A percentile compares a stretch with the other conserved stretches of the same genome.
Evolutionary conservation across 148 eudicot genomes (phyloP).

Genomic region (Gaultheria prostrata): DNA sequence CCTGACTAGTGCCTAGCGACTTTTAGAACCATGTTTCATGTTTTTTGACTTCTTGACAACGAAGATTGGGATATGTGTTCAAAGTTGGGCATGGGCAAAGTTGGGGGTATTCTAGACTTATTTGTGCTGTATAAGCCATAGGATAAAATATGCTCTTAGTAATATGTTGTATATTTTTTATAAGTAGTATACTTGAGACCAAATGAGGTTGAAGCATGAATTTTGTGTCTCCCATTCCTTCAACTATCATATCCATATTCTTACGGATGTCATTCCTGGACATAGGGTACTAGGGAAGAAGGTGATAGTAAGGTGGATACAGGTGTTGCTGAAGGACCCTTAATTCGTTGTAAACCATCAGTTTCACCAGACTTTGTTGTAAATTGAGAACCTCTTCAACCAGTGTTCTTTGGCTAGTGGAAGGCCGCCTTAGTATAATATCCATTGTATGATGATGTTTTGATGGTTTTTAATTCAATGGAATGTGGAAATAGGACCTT

Average conservation of each 20-base stretch:
- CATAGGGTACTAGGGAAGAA: neutral
- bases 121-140: neutral
- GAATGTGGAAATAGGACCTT: neutral
- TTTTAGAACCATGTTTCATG: neutral
- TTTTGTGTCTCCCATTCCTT: no score
- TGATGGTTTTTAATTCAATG: no score
- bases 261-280: neutral
- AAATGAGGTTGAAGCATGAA: no score
- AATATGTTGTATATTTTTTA: no score
- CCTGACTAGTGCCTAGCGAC: no score
- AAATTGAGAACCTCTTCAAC: neutral
- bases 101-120: neutral
- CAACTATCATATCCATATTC: neutral
- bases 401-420: neutral
- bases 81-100: neutral
- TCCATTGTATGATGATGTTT: no score
- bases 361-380: neutral
- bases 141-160: no score
- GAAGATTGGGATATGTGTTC: neutral
- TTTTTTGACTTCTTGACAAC: neutral
- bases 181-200: no score
- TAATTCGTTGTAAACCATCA: neutral
- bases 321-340: neutral
- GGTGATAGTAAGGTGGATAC: neutral
- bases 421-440: neutral